Evolutionary conservation across 2,329 filamentous ascomycete genomes (phyloP), one percentile per base, ranked within the genome.

Genomic region (Fusarium clavum): DNA sequence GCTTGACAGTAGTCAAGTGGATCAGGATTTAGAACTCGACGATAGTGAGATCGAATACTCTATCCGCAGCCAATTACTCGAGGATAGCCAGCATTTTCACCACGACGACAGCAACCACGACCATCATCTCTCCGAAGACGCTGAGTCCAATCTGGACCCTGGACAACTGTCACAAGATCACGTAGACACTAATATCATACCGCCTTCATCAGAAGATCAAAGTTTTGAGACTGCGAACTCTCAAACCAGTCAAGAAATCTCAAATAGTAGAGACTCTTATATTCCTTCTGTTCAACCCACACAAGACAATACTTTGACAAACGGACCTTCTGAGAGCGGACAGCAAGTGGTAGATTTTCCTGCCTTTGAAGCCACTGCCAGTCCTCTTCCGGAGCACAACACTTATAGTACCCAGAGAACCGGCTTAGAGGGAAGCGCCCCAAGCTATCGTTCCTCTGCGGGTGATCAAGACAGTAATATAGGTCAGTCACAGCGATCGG

Each of bases 151-250:
- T 34, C 20, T 38, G 30, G 43, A 11, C 4, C 43, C 43, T 45
- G 18, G 18, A 10, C 14, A 45, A 45, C 14, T 45, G 18, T 18
- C 43, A 20, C 44, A 47, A 18, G 16, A 40, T 16, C 38, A 20
- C 27, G 13, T 16, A 29, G 30, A 46, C n/a, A 20, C 14, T 10
- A 30, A 34, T 32, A 20, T 24, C 24, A 29, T 48, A 18, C 18
- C 44, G 7, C 48, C 47, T 12, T 16, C 18, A 18, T 38, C 34
- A 18, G 34, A 38, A 11, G 20, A 41, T 30, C 27, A 55, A 25
- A 67, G 53, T 18, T 52, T 48, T 22, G 49, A 67, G 30, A 51
- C 63, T 29, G 45, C 46, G 25, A 58, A 43, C 12, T 45, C 61
- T 29, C 44, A 41, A 29, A 45, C 48, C 18, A 63, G 30, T 13